phyloP scores from a whole-genome alignment of 2,329 filamentous ascomycete genomes.

The Biscogniauxia sp. region DNA sequence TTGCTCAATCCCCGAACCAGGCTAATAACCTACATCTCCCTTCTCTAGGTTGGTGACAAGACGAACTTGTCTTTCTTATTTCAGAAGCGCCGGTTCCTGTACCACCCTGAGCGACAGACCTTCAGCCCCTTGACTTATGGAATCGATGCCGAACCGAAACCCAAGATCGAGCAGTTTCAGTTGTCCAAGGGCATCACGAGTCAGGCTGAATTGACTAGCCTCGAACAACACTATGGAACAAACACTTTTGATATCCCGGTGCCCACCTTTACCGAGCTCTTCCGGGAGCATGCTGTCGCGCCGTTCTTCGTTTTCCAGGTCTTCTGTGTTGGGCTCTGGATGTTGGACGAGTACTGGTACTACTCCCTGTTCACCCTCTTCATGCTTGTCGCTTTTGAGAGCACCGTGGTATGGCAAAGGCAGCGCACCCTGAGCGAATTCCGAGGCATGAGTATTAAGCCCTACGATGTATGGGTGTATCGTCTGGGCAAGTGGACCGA shows the following conservation, averaged over 20 bases:
- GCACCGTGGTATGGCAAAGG: constrained; percentile 97
- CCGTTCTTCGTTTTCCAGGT: constrained; percentile 99
- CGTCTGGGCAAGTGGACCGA: constrained; percentile 85
- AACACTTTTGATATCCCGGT: constrained; percentile 98
- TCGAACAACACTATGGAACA: constrained; percentile 90
- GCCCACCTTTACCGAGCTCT: constrained; percentile 90
- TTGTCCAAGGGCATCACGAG: constrained; percentile 71
- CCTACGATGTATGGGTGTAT: constrained; percentile 91
- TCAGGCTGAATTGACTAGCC: constrained; percentile 70
- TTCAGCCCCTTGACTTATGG: constrained; percentile 82
- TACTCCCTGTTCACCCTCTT: constrained; percentile 98
- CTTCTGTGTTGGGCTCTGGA: constrained; percentile 97
- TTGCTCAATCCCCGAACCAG: not conserved
- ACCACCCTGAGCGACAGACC: constrained; percentile 65
- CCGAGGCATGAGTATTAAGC: constrained; percentile 99
- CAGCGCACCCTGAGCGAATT: constrained; percentile 96
- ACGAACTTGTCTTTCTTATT: constrained; percentile 86
- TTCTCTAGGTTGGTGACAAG: constrained; percentile 63
- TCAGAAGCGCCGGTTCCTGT: constrained; percentile 96
- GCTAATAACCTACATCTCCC: constrained; percentile 7
- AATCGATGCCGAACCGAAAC: constrained; percentile 83
- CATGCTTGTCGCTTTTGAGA: constrained; percentile 97
- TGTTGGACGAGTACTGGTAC: constrained; percentile 99
- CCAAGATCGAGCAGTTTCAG: constrained; percentile 75
- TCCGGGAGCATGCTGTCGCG: constrained; percentile 96